Evolutionary conservation across 2,329 filamentous ascomycete species (phyloP).

Genomic region (Curvularia verruculosa): DNA sequence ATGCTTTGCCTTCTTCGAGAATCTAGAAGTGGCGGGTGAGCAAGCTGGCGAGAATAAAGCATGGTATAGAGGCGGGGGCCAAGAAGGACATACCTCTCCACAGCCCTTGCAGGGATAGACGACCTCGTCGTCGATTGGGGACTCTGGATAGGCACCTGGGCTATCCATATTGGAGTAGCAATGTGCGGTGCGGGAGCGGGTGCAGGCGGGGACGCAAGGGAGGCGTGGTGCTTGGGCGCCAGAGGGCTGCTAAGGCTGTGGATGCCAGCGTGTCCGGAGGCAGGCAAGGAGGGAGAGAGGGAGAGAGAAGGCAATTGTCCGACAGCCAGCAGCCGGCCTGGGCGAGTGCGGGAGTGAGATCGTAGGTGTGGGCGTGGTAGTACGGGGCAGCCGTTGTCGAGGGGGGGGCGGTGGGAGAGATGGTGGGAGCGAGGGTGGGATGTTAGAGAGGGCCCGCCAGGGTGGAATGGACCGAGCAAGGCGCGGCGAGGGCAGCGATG

Average conservation of each 20-base stretch:
- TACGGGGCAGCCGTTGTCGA: constrained; percentile 9
- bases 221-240: constrained; percentile 5
- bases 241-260: constrained; percentile 5
- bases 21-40: constrained; percentile 65
- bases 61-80: constrained; percentile 4
- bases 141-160: constrained; percentile 61
- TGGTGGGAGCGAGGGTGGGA: neutral
- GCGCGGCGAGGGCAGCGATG: neutral
- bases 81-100: constrained; percentile 48
- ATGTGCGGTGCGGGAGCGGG: neutral
- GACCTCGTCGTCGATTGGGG: constrained; percentile 54
- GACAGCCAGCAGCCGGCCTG: constrained; percentile 1
- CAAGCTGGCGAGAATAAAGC: constrained; percentile 13
- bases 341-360: neutral
- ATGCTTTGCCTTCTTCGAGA: constrained; percentile 97
- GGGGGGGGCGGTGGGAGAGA: constrained; percentile 6
- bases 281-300: no score
- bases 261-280: neutral
- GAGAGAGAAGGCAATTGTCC: neutral
- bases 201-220: constrained; percentile 5
- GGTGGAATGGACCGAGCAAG: no score
- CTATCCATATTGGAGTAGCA: constrained; percentile 56
- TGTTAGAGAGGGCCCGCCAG: neutral
- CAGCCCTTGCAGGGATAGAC: constrained; percentile 71
- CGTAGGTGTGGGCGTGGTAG: neutral